Base-by-base conservation (phyloP, 1,284 basidiomycete genomes). In the Naganishia sp. region DNA sequence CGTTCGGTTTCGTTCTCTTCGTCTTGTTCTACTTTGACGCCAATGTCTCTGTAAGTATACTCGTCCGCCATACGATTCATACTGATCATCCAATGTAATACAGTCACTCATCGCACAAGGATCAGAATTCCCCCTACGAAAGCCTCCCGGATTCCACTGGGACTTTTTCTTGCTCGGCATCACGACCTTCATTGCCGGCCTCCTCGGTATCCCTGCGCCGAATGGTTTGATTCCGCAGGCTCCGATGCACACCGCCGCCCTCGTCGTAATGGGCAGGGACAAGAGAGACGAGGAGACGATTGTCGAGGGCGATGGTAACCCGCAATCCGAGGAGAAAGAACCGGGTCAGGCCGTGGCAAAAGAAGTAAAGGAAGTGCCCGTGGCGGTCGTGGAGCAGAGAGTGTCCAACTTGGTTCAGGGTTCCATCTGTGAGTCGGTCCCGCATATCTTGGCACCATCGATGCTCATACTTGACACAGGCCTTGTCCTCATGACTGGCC, bases 191-290 rank as follows among this genome's bases (percentile, higher is more conserved):
- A 86, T 97, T 55, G 88, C 94, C 4, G 94, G 93, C 0, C 81
- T 98, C 21, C 83, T 99, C 2, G 94, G 94, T 18, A 76, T 96
- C 3, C 94, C 94, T 0, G 94, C 94, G 0, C 94, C 94, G 0
- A 97, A 98, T 73, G 94, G 77, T 3, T 84, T 95, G 25, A 96
- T 99, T 55, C 94, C 94, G 0, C 95, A 98, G 79, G 94, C 95
- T 0, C 95, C 94, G 0, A 90, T 96, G 28, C 94, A 97, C 73
- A 97, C 94, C 0, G 85, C 87, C 15, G 90, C 92, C 7, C 85
- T 99, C 0, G 83, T 90, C 18, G 84, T 95, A 46, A 88, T 91
- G 84, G 87, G 88, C 1, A 73, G 75, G 67, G 42, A 86, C 82
- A 45, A 49, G 68, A 80, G 79, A 31, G 75, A 84, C 23, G 72